These are phyloP conservation scores for Vigna angularis DNA, from an alignment of 306 rosid genomes.

Conservation along the genomic window DNA sequence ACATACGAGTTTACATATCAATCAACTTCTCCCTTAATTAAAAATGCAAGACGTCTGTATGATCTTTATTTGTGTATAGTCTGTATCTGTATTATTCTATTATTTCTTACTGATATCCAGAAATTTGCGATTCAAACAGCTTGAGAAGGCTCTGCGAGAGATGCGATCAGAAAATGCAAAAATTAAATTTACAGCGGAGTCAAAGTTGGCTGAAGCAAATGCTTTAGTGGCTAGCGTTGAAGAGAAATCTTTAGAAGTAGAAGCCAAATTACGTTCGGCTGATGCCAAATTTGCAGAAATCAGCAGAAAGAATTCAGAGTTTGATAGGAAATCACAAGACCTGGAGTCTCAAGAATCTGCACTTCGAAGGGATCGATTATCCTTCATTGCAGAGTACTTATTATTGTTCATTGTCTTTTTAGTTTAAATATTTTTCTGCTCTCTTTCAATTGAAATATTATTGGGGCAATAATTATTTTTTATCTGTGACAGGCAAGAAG, in stretches of 20 bases:
- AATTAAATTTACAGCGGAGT: conserved; percentile 82
- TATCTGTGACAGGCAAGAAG: conserved; percentile 68
- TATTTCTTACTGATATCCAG: conserved; percentile 49
- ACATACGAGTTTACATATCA: conserved; percentile 2
- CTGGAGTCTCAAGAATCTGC: conserved; percentile 77
- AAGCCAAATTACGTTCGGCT: conserved; percentile 79
- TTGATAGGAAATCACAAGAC: conserved; percentile 82
- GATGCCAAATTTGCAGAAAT: conserved; percentile 96
- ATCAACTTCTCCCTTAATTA: not conserved
- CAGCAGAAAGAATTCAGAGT: conserved; percentile 77
- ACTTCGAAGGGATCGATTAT: conserved; percentile 72
- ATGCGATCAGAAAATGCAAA: conserved; percentile 92
- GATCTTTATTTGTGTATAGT: not conserved
- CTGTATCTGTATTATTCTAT: conserved; percentile 3
- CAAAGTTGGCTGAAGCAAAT: conserved; percentile 90
- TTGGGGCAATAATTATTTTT: conserved; percentile 29
- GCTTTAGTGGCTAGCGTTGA: conserved; percentile 86
- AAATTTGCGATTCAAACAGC: conserved; percentile 56
- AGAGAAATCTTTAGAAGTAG: conserved; percentile 89
- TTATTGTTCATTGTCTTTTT: conserved; percentile 31
- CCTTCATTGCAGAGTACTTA: conserved; percentile 79
- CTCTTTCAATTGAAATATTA: not conserved
- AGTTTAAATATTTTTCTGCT: not conserved
- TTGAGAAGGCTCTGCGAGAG: conserved; percentile 90
- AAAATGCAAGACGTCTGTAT: not conserved